Evolutionary conservation across 148 eudicot species (phyloP), one percentile per base, ranked within the genome.

Genomic region (Oxyria digyna): DNA sequence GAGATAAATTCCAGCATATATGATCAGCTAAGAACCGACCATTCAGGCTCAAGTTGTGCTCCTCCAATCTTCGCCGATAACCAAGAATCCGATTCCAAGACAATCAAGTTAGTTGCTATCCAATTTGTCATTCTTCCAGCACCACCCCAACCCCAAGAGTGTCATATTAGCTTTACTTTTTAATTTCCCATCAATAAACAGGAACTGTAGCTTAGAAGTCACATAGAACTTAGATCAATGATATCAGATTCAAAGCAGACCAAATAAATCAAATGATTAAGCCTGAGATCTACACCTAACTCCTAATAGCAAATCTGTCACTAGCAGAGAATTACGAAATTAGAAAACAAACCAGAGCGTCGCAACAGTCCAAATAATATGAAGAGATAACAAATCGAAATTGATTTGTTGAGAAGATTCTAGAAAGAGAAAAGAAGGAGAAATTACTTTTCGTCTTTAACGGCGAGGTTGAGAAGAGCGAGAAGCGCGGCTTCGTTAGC

Each of bases 401-500:
- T 13, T 15, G 48, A 49, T 49, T 18, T 21, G 17, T 23, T 23
- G 4, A 52, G 59, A 54, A 54, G 62, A 24, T 24, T 54, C 62
- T 11, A 24, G 62, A 54, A 26, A 54, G 32, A 8, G 23, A 31
- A 45, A 45, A 18, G 14, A 42, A 62, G 15, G 38, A 20, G 1
- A 8, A 72, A 84, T 62, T 69, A 93, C 98, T 73, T 77, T 82
- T 93, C 97, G 62, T 95, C 96, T 75, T 95, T 91, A 63, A 95
- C 99, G 68, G 99, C 97, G 65, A 95, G 96, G 66, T 95, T 95
- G 62, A 95, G 96, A 43, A 95, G 84, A 1, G 99, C 97, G 21
- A 87, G 87, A 2, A 95, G 88, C 9, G 97, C 99, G 11, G 91
- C 80, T 74, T 88, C 87, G 46, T 85, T 76, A 32, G 85, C 78